Evolutionary conservation across 176 grass and related monocot species (phyloP), one percentile per base, ranked within the genome.

Genomic region (Ensete ventricosum): DNA sequence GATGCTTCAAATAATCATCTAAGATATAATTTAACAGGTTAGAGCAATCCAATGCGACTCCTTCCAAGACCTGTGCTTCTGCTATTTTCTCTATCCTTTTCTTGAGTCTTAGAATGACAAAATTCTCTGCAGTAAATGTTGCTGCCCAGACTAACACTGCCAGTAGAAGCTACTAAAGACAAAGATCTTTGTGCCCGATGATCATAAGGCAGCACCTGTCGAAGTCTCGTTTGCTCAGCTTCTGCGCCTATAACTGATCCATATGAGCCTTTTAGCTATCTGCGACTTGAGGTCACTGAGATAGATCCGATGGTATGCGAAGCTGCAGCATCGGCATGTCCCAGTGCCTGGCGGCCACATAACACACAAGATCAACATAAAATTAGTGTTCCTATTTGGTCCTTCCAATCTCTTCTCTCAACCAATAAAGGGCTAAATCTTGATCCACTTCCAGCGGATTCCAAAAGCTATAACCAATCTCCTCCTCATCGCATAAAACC

Each of bases 221-320:
- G 25, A 99, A 94, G 75, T 99, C 90, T 78, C 74, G 79, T 76
- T 89, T 99, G 76, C 80, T 91, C 73, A 99, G 77, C 71, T 85
- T 87, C 69, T 88, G 82, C 2, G 86, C 86, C 69, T 94, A 86
- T 52, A 94, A 88, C 69, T 77, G 80, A 69, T 91, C 86, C 52
- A 99, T 54, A 64, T 85, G 52, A 89, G 78, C 60, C 71, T 81
- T 52, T 88, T 91, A 23, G 75, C 80, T 72, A 99, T 91, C 79
- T 78, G 83, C 23, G 78, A 88, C 78, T 94, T 91, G 81, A 94
- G 81, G 72, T 89, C 95, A 74, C 25, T n/a, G 48, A 99, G 84
- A 79, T 91, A 84, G 64, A 94, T 88, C 75, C 86, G 82, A 72
- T 73, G 78, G 75, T 73, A 52, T 72, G 87, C 82, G 21, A 54